A percentile compares a stretch with the other conserved stretches of the same genome.
Conservation (phyloP, 2,329 filamentous ascomycete species). For the Fusarium tjaetaba region DNA sequence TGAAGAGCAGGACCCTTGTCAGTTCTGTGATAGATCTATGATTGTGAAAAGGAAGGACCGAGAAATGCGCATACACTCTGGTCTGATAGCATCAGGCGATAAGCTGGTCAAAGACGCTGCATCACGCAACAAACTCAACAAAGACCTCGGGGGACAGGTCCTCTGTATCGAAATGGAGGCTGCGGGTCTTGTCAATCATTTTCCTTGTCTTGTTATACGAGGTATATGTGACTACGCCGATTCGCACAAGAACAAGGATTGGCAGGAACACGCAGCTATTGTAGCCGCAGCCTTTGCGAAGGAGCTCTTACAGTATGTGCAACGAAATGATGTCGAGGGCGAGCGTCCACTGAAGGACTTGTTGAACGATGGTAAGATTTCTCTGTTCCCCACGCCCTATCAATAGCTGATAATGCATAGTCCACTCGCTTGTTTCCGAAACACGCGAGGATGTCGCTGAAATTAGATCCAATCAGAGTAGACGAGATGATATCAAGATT, state of each 20-base stretch:
- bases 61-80: background rate
- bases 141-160: background rate
- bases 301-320: background rate
- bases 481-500: background rate
- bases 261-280: background rate
- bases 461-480: accelerated
- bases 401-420: background rate
- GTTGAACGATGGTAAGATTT: background rate
- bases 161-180: background rate
- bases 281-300: background rate
- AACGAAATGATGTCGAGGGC: accelerated
- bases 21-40: background rate
- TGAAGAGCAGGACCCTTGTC: background rate
- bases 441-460: background rate
- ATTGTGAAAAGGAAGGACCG: background rate
- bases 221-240: background rate
- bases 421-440: accelerated
- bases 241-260: background rate
- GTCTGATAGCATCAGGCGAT: background rate
- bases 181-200: background rate
- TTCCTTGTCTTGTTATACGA: background rate
- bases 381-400: no score
- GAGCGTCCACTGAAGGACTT: accelerated
- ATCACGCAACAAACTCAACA: background rate
- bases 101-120: background rate